Conservation (phyloP, 352 stramenopile species). For the Phytophthora hibernalis region DNA sequence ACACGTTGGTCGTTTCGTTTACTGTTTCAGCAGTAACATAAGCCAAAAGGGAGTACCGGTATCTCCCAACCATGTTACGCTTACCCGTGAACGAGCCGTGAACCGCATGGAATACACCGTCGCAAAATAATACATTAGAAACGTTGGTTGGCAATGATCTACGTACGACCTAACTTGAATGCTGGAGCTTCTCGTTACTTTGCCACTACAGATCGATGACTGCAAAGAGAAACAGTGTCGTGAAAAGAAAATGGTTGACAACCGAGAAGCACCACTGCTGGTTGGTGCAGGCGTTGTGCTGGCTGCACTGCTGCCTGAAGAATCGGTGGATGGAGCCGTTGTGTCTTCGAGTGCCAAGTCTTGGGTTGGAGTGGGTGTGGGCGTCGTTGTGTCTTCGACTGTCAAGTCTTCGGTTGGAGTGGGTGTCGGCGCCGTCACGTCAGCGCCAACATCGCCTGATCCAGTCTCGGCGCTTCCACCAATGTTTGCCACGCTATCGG, state of each 20-base stretch:
- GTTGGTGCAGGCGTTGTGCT: conserved; percentile 20
- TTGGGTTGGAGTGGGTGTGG: conserved; percentile 24
- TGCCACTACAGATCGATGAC: conserved; percentile 4
- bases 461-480: conserved; percentile 1
- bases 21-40: conserved; percentile 11
- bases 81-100: too few relatives aligned
- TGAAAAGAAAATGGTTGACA: not conserved
- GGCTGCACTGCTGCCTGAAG: conserved; percentile 7
- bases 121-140: not conserved
- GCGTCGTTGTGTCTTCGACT: conserved; percentile 8
- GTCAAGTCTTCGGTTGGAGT: conserved; percentile 25
- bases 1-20: conserved; percentile 28
- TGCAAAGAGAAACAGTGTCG: not conserved
- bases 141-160: not conserved
- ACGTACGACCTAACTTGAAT: not conserved
- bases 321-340: conserved; percentile 11
- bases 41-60: not conserved
- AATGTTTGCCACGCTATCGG: conserved; percentile 4
- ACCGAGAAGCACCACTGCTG: conserved; percentile 4
- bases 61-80: not conserved
- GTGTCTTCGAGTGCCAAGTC: conserved; percentile 16
- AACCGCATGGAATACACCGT: too few relatives aligned
- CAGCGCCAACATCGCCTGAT: conserved; percentile 5
- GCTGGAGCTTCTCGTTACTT: not conserved
- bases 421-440: conserved; percentile 8